Evolutionary conservation across 805 yeast genomes (phyloP), one percentile per base, ranked within the genome.

Genomic region (Zygosaccharomyces lentus): DNA sequence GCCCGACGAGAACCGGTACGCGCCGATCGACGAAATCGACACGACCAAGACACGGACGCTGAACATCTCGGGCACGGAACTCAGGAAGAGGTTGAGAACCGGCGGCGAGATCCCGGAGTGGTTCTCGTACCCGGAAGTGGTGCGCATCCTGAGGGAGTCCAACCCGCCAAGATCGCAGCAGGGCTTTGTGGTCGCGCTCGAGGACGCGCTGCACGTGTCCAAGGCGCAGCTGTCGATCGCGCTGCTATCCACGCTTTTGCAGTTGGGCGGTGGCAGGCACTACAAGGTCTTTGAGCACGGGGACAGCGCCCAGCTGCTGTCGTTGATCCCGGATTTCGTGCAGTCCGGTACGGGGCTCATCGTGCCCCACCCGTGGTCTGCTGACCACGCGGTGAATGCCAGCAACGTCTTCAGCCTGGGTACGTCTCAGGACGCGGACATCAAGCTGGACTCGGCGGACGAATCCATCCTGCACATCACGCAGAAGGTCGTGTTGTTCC

Each of bases 111-210:
- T 90, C 57, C 98, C 98, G 52, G 93, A 80, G 64, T 90, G 98
- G 98, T 90, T 91, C 70, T 87, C 96, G 4, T 90, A 90, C 70
- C 96, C 96, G 2, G 97, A 90, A 68, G 96, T 91, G 43, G 98
- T 91, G 49, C 77, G 78, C 66, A 89, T 91, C 49, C 76, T 90
- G 59, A 83, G 98, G 65, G 91, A 87, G 59, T 80, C 90, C 37
- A 90, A 90, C 67, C 97, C 97, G 46, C 96, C 98, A 53, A 81
- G 97, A 69, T 79, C 75, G 48, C 67, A 75, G 48, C 98, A 91
- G 71, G 98, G 98, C 29, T 91, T 90, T 67, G 86, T 87, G 7
- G 71, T 89, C 43, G 75, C 82, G 50, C 71, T 88, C 43, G 73
- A 81, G 26, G 81, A 85, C 31, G 68, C 74, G 53, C 74, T 81